Base-by-base conservation (phyloP, 768 basidiomycete species). In the Lactarius trivialis region DNA sequence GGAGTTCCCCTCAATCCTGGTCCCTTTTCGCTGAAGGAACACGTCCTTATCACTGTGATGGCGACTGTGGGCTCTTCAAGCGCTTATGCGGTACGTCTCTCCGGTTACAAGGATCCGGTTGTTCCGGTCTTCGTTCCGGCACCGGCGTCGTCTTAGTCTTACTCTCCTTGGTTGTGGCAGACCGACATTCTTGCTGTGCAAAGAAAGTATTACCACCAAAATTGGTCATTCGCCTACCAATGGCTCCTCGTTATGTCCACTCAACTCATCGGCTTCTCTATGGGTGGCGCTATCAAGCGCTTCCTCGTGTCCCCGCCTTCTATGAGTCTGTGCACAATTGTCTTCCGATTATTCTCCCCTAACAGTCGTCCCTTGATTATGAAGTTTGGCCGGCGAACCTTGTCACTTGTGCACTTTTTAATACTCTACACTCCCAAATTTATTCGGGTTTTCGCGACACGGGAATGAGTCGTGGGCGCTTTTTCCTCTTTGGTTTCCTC, bases 221-320 rank as follows among this genome's bases (percentile, higher is more conserved):
- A 53, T 32, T 63, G 34, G 66, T 60, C 67, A 43, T 53, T 81
- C 60, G 70, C 65, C 81, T 88, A 91, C 72, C 87, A 89, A 74
- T 88, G 89, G 85, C 82, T 91, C 72, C 74, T 91, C 24, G 86
- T 91, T 28, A 83, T 91, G 80, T 76, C 85, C 15, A 89, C 88
- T 0, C 79, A 91, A 68, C 71, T 89, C 58, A 89, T 91, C 58
- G 89, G 91, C 14, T 92, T 92, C 76, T 91, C 89, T 4, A 83
- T 91, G 59, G 91, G 90, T 49, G 89, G 89, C 15, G 74, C 89
- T 39, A 80, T 81, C 7, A 82, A 86, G 33, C 84, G 90, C 12
- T 91, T 91, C 79, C 79, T 92, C 39, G 90, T 76, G 70, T 83
- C 67, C 67, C 91, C 77, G 66, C 82, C 73, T 3, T 73, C 72